Conservation (phyloP, 2,329 filamentous ascomycete genomes). For the Dendrostoma leiphaemia region DNA sequence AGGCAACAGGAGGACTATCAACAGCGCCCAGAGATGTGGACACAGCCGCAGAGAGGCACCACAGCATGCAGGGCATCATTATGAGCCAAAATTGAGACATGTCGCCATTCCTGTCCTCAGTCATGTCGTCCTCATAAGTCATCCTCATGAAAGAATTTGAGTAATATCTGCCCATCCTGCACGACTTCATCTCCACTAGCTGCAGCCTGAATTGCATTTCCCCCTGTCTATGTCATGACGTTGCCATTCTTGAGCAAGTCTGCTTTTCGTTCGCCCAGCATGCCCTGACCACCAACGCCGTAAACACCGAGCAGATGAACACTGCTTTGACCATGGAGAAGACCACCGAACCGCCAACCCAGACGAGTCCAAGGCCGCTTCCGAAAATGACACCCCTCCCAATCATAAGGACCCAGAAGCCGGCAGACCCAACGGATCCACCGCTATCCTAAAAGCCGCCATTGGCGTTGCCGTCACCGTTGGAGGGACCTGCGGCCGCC, state of each 20-base stretch:
- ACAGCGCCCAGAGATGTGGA: too few species aligned
- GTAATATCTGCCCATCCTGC: too few species aligned
- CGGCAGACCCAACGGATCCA: not conserved
- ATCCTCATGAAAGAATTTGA: too few species aligned
- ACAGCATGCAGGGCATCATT: not conserved
- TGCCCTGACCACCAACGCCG: constrained; percentile 5
- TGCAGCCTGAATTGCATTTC: too few species aligned
- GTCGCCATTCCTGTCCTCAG: too few species aligned
- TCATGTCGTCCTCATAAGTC: not conserved
- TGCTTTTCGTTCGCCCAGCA: not conserved
- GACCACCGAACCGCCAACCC: not conserved
- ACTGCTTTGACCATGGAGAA: not conserved
- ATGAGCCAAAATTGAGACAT: too few species aligned
- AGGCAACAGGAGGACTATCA: too few species aligned
- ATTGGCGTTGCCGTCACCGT: constrained; percentile 23
- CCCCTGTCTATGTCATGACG: not conserved
- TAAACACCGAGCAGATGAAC: constrained; percentile 2
- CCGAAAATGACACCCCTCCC: not conserved
- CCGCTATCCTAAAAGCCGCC: constrained; percentile 24
- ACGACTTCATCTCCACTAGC: too few species aligned
- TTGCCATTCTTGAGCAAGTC: not conserved
- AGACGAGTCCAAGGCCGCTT: not conserved
- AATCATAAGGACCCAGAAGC: constrained; percentile 6
- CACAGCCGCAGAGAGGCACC: too few species aligned
- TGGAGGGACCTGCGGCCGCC: constrained; percentile 63